Conservation (phyloP, 208 protist genomes). For the Vickermania spadyakhi region DNA sequence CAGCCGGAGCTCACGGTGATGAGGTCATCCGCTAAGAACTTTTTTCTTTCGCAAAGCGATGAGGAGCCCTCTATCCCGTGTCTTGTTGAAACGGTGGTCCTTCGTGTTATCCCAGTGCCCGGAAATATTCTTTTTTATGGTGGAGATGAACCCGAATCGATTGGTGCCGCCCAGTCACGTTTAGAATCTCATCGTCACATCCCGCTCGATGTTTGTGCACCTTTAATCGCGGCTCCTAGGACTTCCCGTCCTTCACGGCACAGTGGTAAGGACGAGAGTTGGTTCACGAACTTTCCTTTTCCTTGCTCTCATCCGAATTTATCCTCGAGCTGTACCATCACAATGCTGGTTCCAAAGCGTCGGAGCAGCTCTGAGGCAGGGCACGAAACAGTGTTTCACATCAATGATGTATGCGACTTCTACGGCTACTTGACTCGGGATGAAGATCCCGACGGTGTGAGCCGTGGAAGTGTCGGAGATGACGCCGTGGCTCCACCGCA, state of each 20-base stretch:
- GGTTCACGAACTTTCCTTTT: not conserved
- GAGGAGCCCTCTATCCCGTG: not conserved
- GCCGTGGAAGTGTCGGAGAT: constrained; percentile 5
- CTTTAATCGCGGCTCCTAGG: no score
- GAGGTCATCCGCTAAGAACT: constrained; percentile 20
- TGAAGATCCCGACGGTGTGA: constrained; percentile 12
- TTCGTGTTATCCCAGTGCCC: constrained; percentile 79
- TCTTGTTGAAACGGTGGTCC: constrained; percentile 35
- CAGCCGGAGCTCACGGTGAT: constrained; percentile 44
- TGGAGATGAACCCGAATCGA: not conserved
- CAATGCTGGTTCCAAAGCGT: constrained; percentile 12
- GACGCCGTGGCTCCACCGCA: no score
- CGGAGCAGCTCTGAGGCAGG: no score
- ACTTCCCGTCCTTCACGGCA: no score
- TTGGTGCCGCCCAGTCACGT: no score
- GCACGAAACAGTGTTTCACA: constrained; percentile 10
- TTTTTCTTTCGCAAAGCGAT: no score
- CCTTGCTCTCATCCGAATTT: constrained; percentile 10
- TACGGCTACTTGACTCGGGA: constrained; percentile 50
- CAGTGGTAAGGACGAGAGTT: no score
- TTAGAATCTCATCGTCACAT: no score
- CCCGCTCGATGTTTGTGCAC: no score
- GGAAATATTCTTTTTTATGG: constrained; percentile 64
- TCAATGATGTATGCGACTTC: constrained; percentile 71
- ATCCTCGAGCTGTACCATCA: constrained; percentile 29